Conservation (phyloP, 495 filamentous ascomycete species). For the Cryomyces minteri region DNA sequence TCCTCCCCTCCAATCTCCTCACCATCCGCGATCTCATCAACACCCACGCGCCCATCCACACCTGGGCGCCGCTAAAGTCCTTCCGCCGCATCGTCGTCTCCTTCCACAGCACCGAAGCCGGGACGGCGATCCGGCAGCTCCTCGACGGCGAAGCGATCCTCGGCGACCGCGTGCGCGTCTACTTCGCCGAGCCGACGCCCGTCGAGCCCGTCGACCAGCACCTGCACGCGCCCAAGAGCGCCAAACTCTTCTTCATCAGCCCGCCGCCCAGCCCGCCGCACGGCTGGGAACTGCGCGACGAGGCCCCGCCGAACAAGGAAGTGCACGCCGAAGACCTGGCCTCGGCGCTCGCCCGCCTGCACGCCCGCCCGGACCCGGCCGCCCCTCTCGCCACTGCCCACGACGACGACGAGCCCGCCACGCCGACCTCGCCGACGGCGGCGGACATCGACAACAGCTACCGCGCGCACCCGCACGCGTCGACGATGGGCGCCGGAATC, state of each 20-base stretch:
- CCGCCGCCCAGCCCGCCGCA: conserved; percentile 82
- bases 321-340: conserved; percentile 85
- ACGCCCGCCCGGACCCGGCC: conserved; percentile 19
- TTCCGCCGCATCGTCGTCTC: conserved; percentile 84
- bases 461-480: conserved; percentile 11
- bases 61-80: conserved; percentile 82
- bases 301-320: conserved; percentile 85
- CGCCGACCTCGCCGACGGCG: conserved; percentile 21
- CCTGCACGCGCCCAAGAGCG: conserved; percentile 62
- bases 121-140: conserved; percentile 48
- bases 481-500: conserved; percentile 3
- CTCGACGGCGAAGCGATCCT: conserved; percentile 56
- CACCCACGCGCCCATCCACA: conserved; percentile 51
- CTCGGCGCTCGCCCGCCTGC: conserved; percentile 52
- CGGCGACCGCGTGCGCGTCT: conserved; percentile 55
- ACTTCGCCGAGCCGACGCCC: conserved; percentile 71
- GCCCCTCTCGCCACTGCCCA: too few species aligned
- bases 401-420: conserved; percentile 21
- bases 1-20: conserved; percentile 56
- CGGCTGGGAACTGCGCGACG: conserved; percentile 78
- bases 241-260: conserved; percentile 93
- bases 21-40: conserved; percentile 57
- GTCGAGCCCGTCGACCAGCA: conserved; percentile 41
- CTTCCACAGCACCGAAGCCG: conserved; percentile 55
- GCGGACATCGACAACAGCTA: conserved; percentile 8